Percentiles rank a stretch among this genome's conserved stretches.
Conservation (phyloP, 257 asterid genomes). For the Linaria vulgaris region DNA sequence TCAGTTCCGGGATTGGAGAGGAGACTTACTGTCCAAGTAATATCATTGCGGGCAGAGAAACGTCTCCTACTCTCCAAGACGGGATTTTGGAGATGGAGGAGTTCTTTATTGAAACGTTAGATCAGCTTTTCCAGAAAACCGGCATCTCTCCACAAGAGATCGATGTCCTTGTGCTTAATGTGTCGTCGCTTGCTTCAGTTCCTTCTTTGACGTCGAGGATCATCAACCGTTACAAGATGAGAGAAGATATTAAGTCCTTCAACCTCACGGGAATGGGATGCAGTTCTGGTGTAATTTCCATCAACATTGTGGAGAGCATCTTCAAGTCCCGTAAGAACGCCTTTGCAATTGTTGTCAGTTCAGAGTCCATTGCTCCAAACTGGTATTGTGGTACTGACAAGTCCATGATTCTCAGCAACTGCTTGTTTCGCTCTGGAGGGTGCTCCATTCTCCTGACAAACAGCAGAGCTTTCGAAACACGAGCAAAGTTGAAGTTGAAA, state of each 20-base stretch:
- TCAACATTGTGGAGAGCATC: slow-evolving; percentile 37
- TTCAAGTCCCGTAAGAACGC: slow-evolving; percentile 31
- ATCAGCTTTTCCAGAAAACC: slow-evolving; percentile 26
- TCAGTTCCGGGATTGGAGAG: slow-evolving; percentile 50
- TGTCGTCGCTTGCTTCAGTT: slow-evolving; percentile 23
- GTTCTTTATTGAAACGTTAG: slow-evolving; percentile 28
- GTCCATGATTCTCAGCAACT: slow-evolving; percentile 47
- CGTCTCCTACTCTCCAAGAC: slow-evolving; percentile 30
- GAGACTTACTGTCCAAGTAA: slow-evolving; percentile 40
- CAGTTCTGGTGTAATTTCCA: slow-evolving; percentile 40
- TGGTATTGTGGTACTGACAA: slow-evolving; percentile 44
- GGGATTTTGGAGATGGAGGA: slow-evolving; percentile 38
- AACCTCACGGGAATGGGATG: slow-evolving; percentile 51
- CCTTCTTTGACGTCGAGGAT: slow-evolving; percentile 37
- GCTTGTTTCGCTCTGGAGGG: slow-evolving; percentile 48
- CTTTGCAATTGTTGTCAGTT: slow-evolving; percentile 35
- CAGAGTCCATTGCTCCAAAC: slow-evolving; percentile 43
- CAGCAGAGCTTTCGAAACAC: slow-evolving; percentile 20
- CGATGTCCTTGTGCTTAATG: slow-evolving; percentile 39
- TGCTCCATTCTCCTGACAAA: slow-evolving; percentile 45
- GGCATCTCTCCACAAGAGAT: slow-evolving; percentile 35
- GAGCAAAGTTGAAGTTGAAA: slow-evolving; percentile 31
- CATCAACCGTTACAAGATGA: slow-evolving; percentile 37
- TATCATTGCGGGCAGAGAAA: slow-evolving; percentile 32
- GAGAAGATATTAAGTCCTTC: slow-evolving; percentile 38